Conservation (phyloP, 2,329 filamentous ascomycete species). For the Cordyceps cateniannulata region DNA sequence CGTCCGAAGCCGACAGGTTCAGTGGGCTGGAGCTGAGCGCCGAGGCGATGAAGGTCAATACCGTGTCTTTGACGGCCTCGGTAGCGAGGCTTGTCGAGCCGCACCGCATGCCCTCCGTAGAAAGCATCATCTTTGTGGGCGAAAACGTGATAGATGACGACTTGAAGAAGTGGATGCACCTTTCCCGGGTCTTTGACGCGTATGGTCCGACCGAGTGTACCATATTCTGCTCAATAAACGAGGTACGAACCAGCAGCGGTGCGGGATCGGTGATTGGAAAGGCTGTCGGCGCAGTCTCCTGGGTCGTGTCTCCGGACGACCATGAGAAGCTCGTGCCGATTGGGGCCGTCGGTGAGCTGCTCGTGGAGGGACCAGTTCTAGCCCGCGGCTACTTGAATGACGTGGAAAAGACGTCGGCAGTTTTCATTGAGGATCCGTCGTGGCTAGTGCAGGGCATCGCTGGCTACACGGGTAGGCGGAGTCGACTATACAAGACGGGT, state of each 20-base stretch:
- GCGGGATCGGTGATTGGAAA: constrained; percentile 4
- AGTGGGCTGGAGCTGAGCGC: constrained; percentile 41
- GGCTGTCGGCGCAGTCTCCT: not conserved
- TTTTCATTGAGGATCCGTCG: constrained; percentile 15
- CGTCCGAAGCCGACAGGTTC: constrained; percentile 38
- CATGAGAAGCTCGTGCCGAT: constrained; percentile 13
- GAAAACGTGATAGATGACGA: constrained; percentile 17
- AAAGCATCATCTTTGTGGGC: constrained; percentile 8
- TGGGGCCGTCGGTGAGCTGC: constrained; percentile 16
- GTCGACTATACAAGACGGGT: constrained; percentile 38
- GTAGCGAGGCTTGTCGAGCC: not conserved
- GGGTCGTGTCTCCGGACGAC: constrained; percentile 1
- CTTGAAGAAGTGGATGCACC: constrained; percentile 17
- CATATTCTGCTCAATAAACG: constrained; percentile 18
- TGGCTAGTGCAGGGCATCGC: not conserved
- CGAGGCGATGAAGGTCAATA: constrained; percentile 38
- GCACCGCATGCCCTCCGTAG: not conserved
- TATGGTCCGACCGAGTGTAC: constrained; percentile 37
- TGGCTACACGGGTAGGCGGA: not conserved
- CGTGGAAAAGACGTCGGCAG: constrained; percentile 15
- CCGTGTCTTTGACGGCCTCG: constrained; percentile 37
- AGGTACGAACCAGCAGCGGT: not conserved
- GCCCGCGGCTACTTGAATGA: constrained; percentile 14
- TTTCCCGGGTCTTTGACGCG: constrained; percentile 27
- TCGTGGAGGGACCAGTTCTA: constrained; percentile 16